Base-by-base conservation (phyloP, 106 monocot species). In the Dioscorea alata region DNA sequence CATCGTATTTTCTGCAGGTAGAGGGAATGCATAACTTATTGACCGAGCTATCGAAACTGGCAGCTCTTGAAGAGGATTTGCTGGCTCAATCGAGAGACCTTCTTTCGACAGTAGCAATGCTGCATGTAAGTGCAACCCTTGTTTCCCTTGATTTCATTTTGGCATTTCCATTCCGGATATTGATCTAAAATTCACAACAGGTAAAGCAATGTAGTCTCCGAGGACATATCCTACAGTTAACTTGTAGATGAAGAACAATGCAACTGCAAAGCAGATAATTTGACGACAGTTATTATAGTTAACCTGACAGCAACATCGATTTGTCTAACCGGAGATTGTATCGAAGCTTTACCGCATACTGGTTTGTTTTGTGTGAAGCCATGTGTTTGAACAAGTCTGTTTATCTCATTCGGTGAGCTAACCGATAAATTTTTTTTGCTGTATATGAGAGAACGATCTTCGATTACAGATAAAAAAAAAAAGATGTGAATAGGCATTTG, bases 21-120 rank as follows among this genome's bases (percentile, higher is more conserved):
- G 79, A 81, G 68, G 68, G 77, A 4, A 68, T 64, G 17, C 77
- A 70, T 65, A 69, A 63, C 12, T 54, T 89, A 70, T 73, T 86
- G 42, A 70, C 82, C n/a, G 89, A 86, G 74, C 77, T 93, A 12
- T 78, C 82, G 32, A 77, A 86, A 68, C 50, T 82, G 60, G 77
- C 79, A 33, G 78, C 76, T 61, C 69, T 70, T 78, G 93, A 93
- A 65, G 76, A 66, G 68, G 77, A 72, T 49, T 74, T 89, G 66
- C 71, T 93, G 74, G 69, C 74, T 48, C 84, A 89, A 62, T 86
- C 76, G 6, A 81, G 80, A 59, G 79, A 84, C 52, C 68, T 93
- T 57, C 66, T 93, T 28, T 82, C 86, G 31, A 71, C 72, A 22
- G 71, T 82, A 48, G 84, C 84, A 56, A 72, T 72, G 23, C 57